phyloP scores from a whole-genome alignment of 2,329 filamentous ascomycete genomes.

The Coleophoma cylindrospora region DNA sequence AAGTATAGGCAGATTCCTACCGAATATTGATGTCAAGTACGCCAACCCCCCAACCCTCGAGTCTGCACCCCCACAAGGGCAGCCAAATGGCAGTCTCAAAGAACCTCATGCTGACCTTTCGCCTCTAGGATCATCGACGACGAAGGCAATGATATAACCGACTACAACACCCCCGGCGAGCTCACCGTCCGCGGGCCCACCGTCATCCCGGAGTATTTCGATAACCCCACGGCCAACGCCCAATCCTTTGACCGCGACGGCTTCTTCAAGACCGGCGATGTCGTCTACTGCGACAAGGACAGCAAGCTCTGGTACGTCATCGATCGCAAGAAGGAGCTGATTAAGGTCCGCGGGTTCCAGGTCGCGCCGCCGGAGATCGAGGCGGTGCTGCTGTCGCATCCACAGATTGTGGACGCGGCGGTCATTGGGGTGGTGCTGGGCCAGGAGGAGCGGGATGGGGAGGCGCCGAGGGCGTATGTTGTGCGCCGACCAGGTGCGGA shows the following conservation, averaged over 20 bases:
- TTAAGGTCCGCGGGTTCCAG: conserved; percentile 39
- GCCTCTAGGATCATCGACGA: conserved; percentile 18
- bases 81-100: background rate
- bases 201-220: conserved; percentile 74
- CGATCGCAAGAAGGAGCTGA: conserved; percentile 63
- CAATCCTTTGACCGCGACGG: conserved; percentile 52
- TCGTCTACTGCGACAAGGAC: conserved; percentile 54
- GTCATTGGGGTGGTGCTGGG: conserved; percentile 46
- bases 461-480: conserved; percentile 55
- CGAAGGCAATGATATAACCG: conserved; percentile 17
- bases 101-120: background rate
- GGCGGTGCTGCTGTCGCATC: conserved; percentile 26
- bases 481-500: conserved; percentile 39
- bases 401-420: conserved; percentile 49
- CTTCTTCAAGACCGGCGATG: conserved; percentile 69
- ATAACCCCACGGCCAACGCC: conserved; percentile 23
- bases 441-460: conserved; percentile 35
- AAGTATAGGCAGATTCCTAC: conserved; percentile 40
- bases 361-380: conserved; percentile 39
- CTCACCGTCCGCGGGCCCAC: conserved; percentile 69
- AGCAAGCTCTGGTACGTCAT: conserved; percentile 69
- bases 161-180: conserved; percentile 26
- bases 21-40: conserved; percentile 30
- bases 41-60: background rate
- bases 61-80: background rate